Evolutionary conservation across 352 stramenopile genomes (phyloP), one percentile per base, ranked within the genome.

Genomic region (Blastocystis hominis): DNA sequence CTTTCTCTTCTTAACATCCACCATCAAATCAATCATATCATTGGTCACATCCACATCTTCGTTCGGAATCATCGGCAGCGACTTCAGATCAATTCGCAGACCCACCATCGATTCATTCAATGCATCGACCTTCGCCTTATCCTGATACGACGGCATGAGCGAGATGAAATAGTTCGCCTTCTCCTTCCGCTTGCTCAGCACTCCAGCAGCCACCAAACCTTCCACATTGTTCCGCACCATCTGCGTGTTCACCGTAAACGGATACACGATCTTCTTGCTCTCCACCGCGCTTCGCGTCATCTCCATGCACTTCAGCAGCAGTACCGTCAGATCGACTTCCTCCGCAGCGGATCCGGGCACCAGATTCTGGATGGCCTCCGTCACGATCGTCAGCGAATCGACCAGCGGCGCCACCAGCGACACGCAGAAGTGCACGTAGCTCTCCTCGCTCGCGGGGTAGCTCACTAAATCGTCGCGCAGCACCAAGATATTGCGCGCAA

Each of bases 381-480:
- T 55, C 17, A 89, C 86, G 7, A 84, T 20, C 30, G 24, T 66
- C 44, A 94, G 84, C 66, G 92, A 92, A 89, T 94, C 92, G 56
- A 94, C 90, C 24, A 95, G 93, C 54, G 92, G 92, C 91, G 91
- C 93, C 44, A 92, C 89, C 34, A 95, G 87, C 66, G 91, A 92
- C 46, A 93, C 72, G 46, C 92, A 89, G 50, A 95, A 94, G 76
- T 90, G 89, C 36, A 91, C 88, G 36, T 92, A 88, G 59, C 91
- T 91, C 2, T 87, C 91, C 1, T 72, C 38, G 2, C 75, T 44
- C 53, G 54, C 76, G 40, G n/a, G 36, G 10, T 69, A n/a, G n/a
- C 36, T 46, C 34, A 89, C 80, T 1, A 89, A 53, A 46, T 84
- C 72, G 13, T 84, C 72, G 20, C 68, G 13, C 50, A 84, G 10